phyloP scores from a whole-genome alignment of 306 rosid genomes.

The Cyclanthera cordifolia region DNA sequence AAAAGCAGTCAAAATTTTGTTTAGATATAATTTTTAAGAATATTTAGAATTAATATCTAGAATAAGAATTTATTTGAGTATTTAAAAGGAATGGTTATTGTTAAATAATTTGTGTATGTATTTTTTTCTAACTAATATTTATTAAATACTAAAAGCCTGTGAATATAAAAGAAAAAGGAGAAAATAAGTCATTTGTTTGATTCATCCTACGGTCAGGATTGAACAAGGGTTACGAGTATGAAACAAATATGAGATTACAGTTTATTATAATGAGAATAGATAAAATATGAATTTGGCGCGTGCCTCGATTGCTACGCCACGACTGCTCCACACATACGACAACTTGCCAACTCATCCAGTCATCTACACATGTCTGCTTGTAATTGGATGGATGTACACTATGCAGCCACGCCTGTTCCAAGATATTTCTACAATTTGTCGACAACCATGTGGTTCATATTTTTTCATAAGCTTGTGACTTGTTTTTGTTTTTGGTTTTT shows the following conservation, averaged over 20 bases:
- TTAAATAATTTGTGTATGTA: too few relatives aligned
- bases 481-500: too few relatives aligned
- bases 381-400: background rate
- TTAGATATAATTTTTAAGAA: too few relatives aligned
- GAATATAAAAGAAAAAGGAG: too few relatives aligned
- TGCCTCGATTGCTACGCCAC: background rate
- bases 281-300: background rate
- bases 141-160: too few relatives aligned
- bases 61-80: too few relatives aligned
- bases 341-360: background rate
- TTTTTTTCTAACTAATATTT: too few relatives aligned
- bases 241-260: background rate
- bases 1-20: too few relatives aligned
- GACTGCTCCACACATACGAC: conserved; percentile 1
- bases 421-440: background rate
- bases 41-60: too few relatives aligned
- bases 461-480: background rate
- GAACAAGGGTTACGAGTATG: background rate
- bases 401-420: background rate
- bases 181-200: too few relatives aligned
- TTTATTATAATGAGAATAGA: background rate
- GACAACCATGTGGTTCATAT: background rate
- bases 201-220: background rate
- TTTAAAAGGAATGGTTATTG: too few relatives aligned
- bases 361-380: background rate